Base-by-base conservation (phyloP, 2,329 filamentous ascomycete species). In the Chaetomium globosum region DNA sequence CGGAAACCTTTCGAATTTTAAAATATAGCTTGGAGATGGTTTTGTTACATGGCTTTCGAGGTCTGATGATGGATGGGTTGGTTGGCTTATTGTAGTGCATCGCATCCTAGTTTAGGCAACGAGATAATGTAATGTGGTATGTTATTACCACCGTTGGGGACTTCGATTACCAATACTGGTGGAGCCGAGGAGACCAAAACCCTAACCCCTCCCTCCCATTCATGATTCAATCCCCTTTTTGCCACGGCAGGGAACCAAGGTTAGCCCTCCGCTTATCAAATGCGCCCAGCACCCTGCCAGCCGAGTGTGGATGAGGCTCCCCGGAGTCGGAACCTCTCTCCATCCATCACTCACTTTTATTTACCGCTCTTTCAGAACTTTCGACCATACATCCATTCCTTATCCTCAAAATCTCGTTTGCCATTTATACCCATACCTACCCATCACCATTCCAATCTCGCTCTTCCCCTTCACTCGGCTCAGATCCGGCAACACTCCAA, bases 191-290 rank as follows among this genome's bases (percentile, higher is more conserved):
- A 28, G 12, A 16, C 51, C 13, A 26, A 12, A 31, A 31, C 23
- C 23, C 28, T 28, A 31, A 28, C 23, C 13, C 51, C 16, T 10
- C 8, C 26, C 26, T n/a, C n/a, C n/a, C n/a, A n/a, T n/a, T n/a
- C n/a, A n/a, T n/a, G n/a, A 26, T 12, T 19, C 39, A 19, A 43
- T 13, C 2, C 10, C 9, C 36, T 9, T 16, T 43, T 16, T 19
- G 26, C 26, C 26, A 26, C 26, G 26, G 26, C 26, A 26, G 2
- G 26, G 26, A 12, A 36, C 3, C 43, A 46, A 52, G 49, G 49
- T 52, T 52, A 28, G 49, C 23, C 49, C 49, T 26, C 49, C 49
- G 49, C 49, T 52, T 52, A 52, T 52, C 49, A 28, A 39, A 52
- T 28, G 49, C 16, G 4, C 10, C 49, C 13, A 23, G 21, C 49